A percentile compares a stretch with the other conserved stretches of the same genome.
These are phyloP conservation scores for Magnolia kwangsiensis DNA, from an alignment of 164 flowering plant species.

Conservation along the genomic window DNA sequence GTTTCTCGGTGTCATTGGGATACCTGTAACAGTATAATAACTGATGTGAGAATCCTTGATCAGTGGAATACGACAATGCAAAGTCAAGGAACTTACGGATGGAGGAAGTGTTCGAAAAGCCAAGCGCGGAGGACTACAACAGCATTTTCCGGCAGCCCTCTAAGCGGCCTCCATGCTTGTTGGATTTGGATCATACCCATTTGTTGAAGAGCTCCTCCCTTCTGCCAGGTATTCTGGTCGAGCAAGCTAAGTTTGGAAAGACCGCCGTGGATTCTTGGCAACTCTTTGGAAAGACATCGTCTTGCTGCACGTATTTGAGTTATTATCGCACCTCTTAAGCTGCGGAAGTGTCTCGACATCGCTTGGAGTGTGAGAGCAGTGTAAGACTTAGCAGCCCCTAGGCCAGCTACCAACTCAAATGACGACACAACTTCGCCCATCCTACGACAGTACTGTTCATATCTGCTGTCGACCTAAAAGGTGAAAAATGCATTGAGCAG, in stretches of 20 bases:
- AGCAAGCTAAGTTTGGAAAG: constrained; percentile 55
- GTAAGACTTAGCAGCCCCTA: constrained; percentile 66
- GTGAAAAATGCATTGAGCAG: not conserved
- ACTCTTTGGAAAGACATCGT: constrained; percentile 34
- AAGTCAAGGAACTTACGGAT: constrained; percentile 57
- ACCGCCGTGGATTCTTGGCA: constrained; percentile 43
- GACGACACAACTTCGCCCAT: constrained; percentile 69
- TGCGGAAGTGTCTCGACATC: constrained; percentile 74
- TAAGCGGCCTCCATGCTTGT: constrained; percentile 72
- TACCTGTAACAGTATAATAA: constrained; percentile 39
- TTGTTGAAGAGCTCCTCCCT: constrained; percentile 50
- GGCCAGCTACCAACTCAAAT: constrained; percentile 68
- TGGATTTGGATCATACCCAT: constrained; percentile 55
- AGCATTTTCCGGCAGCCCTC: constrained; percentile 88
- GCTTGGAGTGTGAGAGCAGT: constrained; percentile 77
- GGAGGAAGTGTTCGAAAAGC: constrained; percentile 92
- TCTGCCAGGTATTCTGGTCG: constrained; percentile 44
- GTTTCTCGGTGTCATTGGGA: constrained; percentile 84
- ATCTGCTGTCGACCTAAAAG: constrained; percentile 70
- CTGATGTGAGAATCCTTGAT: constrained; percentile 1
- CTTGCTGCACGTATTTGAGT: constrained; percentile 42
- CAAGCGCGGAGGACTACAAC: constrained; percentile 77
- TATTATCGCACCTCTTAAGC: constrained; percentile 61
- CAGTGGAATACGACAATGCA: not conserved
- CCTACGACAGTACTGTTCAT: constrained; percentile 60